A percentile compares a stretch with the other conserved stretches of the same genome.
phyloP scores from a whole-genome alignment of 2,329 filamentous ascomycete species.

The Pyrenophora graminea region DNA sequence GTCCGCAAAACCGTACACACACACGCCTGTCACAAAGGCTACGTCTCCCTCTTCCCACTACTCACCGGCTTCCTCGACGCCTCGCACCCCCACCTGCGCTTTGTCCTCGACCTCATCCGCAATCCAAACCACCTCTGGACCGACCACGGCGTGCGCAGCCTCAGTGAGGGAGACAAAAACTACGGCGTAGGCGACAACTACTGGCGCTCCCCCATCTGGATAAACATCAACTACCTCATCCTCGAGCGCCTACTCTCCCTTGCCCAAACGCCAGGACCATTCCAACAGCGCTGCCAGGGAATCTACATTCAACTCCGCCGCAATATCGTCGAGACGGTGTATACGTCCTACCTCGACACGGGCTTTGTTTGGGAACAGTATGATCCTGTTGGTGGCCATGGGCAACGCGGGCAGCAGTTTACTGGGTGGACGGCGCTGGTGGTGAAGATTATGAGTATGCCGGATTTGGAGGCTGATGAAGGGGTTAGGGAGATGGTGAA shows the following conservation, averaged over 20 bases:
- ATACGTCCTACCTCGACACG: slow-evolving; percentile 80
- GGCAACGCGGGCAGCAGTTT: slow-evolving; percentile 97
- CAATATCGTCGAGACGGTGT: slow-evolving; percentile 87
- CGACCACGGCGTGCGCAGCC: slow-evolving; percentile 78
- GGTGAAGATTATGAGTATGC: slow-evolving; percentile 95
- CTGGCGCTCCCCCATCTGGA: slow-evolving; percentile 93
- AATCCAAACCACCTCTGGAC: slow-evolving; percentile 86
- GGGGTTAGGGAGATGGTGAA: slow-evolving; percentile 25
- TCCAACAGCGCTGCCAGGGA: slow-evolving; percentile 66
- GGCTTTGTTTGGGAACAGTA: slow-evolving; percentile 99
- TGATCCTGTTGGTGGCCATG: slow-evolving; percentile 85
- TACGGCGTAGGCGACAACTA: slow-evolving; percentile 94
- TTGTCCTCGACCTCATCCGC: slow-evolving; percentile 73
- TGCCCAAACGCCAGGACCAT: slow-evolving; percentile 59
- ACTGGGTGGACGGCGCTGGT: slow-evolving; percentile 98
- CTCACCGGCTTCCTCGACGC: slow-evolving; percentile 76
- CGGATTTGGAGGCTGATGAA: slow-evolving; percentile 58
- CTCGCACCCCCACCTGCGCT: slow-evolving; percentile 72
- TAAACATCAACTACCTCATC: slow-evolving; percentile 93
- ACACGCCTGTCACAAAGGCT: slow-evolving; percentile 91
- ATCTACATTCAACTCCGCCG: slow-evolving; percentile 76
- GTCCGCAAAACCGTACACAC: slow-evolving; percentile 83
- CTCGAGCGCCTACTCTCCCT: slow-evolving; percentile 68
- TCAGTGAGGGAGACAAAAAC: slow-evolving; percentile 76
- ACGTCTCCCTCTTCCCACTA: slow-evolving; percentile 90